Base-by-base conservation (phyloP, 148 eudicot genomes). In the Chenopodium album region DNA sequence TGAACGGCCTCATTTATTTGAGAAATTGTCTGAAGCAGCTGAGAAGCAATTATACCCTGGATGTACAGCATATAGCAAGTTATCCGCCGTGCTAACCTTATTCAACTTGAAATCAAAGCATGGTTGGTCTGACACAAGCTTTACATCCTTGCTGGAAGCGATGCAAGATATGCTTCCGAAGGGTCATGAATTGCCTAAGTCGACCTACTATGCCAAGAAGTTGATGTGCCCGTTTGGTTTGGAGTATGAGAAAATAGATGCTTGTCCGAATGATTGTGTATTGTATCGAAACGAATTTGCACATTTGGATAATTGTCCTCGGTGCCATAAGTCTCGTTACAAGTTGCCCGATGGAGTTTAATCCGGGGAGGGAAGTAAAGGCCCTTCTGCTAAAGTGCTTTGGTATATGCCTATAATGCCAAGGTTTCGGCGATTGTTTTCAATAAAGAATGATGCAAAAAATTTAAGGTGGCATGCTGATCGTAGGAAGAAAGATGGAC, bases 401-500 rank as follows among this genome's bases (percentile, higher is more conserved):
- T 69, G 73, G 73, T 69, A 69, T 69, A 31, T 69, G 26, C 73
- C 73, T 4, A 28, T 69, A 0, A 28, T 69, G 34, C 73, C 73
- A 26, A 13, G 73, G 32, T 28, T 69, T 2, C 1, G 17, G 32
- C 2, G n/a, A 14, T 11, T 69, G 4, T 69, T 69, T 31, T 69
- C 46, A 23, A 31, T 31, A 12, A 70, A 70, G n/a, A 70, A 37
- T 37, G 44, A 37, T 37, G 44, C 44, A 37, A 37, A 37, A 37
- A 37, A 70, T 32, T 32, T 70, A 5, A 70, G n/a, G 46, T 69
- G 73, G 46, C 46, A 34, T 19, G 46, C 8, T 26, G 73, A 69
- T 69, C 32, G 46, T 10, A 69, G 46, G 20, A 70, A n/a, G 0
- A n/a, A 59, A 9, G 76, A 89, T 41, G 85, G 85, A 1, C 29